phyloP scores from a whole-genome alignment of 164 flowering plant species.

The Sedum album region DNA sequence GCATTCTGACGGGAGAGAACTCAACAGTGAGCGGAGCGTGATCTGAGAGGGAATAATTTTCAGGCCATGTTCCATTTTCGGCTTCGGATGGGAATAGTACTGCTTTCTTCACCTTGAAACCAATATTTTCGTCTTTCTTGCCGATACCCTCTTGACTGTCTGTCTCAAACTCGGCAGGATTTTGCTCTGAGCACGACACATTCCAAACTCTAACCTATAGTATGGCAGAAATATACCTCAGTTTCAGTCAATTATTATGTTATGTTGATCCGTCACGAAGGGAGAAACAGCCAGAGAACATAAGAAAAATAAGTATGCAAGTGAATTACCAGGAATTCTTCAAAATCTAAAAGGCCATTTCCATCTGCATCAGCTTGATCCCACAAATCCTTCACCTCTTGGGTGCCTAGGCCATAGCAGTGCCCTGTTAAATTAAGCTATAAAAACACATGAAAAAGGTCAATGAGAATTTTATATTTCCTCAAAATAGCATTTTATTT shows the following conservation, averaged over 20 bases:
- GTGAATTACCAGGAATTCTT: slow-evolving; percentile 70
- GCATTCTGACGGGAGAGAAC: slow-evolving; percentile 80
- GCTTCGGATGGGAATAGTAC: slow-evolving; percentile 91
- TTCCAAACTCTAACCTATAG: slow-evolving; percentile 78
- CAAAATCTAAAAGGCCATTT: slow-evolving; percentile 61
- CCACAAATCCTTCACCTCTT: slow-evolving; percentile 80
- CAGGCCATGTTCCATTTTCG: slow-evolving; percentile 95
- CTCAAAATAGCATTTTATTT: no score
- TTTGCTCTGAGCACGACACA: slow-evolving; percentile 34
- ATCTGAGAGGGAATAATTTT: slow-evolving; percentile 87
- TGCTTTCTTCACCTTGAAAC: slow-evolving; percentile 84
- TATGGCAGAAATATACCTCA: neutral
- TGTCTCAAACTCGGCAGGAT: slow-evolving; percentile 24
- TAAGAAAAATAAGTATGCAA: neutral
- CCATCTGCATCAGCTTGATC: slow-evolving; percentile 72
- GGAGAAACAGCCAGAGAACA: neutral
- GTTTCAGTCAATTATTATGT: neutral
- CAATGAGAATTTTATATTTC: neutral
- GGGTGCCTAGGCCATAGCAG: slow-evolving; percentile 50
- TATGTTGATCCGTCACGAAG: neutral
- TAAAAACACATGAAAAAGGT: slow-evolving; percentile 10
- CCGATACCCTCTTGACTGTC: slow-evolving; percentile 17
- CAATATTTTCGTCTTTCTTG: slow-evolving; percentile 39
- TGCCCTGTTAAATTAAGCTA: slow-evolving; percentile 79
- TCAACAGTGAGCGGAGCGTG: slow-evolving; percentile 91